Base-by-base conservation (phyloP, 2,329 filamentous ascomycete species). In the Talaromyces sp. region DNA sequence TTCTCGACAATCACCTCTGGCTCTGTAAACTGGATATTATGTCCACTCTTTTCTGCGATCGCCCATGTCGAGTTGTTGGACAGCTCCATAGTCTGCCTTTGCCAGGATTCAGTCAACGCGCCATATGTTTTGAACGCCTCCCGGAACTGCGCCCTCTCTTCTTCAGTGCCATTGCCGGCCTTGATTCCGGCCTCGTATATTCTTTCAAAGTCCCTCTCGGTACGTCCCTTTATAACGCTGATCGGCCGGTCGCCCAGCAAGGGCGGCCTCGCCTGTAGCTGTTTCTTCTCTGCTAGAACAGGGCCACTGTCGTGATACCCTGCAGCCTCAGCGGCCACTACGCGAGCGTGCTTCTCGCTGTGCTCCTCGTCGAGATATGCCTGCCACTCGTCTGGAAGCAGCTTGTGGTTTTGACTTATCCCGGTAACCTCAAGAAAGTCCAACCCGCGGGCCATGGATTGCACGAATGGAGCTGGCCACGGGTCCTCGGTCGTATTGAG, bases 221-320 rank as follows among this genome's bases (percentile, higher is more conserved):
- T 62, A 54, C 69, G 64, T 46, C 66, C 67, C 56, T 68, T 64
- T 17, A 72, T 63, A 26, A 70, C 68, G 58, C 66, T 67, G 32
- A 70, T 62, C 12, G 67, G 58, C 6, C 35, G 64, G 52, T 59
- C 56, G 29, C 63, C 62, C 21, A 64, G 59, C 2, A 70, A 61
- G n/a, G 60, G 59, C 26, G 64, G 63, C 29, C 11, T 31, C n/a
- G 32, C 26, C 51, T 65, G 61, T 26, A 70, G 65, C 59, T 71
- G 69, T 56, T 65, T 64, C 46, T 67, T 66, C 19, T 38, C 31
- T 24, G 56, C 41, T 14, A 58, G 59, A 27, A 58, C 51, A 2
- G 38, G 54, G 27, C 58, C 59, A 53, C 61, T 60, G 21, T 19
- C 19, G 12, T 29, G 35, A 54, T 63, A 35, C 58, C 61, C 61